These are phyloP conservation scores for Albizia julibrissin DNA, from an alignment of 306 rosid species.

Conservation along the genomic window DNA sequence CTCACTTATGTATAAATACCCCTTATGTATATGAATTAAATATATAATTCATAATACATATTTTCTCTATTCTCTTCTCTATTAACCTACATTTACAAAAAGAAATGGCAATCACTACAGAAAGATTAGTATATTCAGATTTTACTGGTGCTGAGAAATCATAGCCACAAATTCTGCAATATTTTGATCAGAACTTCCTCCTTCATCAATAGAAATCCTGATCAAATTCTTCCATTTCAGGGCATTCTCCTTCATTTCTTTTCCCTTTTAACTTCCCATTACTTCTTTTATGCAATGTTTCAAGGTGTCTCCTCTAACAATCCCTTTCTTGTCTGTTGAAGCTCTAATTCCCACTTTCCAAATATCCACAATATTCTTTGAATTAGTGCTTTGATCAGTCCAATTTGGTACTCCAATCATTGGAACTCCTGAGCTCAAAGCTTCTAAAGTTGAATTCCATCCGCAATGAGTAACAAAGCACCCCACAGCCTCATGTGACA, in stretches of 20 bases:
- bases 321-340: neutral
- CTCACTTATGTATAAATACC: no score
- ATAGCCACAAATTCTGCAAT: neutral
- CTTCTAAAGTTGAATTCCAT: neutral
- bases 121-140: neutral
- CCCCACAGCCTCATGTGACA: constrained; percentile 4
- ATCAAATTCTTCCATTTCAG: neutral
- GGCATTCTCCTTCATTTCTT: neutral
- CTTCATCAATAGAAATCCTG: neutral
- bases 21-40: no score
- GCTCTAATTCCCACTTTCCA: neutral
- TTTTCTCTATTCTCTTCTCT: no score
- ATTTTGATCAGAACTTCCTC: constrained; percentile 4
- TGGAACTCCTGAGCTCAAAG: neutral
- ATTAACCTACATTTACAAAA: neutral
- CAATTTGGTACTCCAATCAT: neutral
- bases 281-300: neutral
- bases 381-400: neutral
- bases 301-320: neutral
- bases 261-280: neutral
- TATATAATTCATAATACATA: no score
- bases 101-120: neutral
- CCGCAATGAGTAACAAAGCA: constrained; percentile 2
- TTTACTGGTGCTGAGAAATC: neutral
- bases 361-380: neutral